Evolutionary conservation across 2,329 filamentous ascomycete species (phyloP).

Genomic region (Fusarium graminum): DNA sequence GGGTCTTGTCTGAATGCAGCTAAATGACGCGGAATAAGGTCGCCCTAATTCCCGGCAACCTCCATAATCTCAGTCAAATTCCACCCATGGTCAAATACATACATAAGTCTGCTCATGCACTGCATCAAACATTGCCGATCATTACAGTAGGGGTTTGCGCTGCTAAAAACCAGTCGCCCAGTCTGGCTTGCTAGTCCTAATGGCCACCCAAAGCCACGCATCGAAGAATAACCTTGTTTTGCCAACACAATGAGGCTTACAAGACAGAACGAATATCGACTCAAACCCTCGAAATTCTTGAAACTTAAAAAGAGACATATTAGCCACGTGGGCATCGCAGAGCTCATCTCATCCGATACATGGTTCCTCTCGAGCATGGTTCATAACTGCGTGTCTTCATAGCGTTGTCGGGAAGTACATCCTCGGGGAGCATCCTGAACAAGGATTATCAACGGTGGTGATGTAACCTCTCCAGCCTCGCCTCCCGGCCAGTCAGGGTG

Average conservation of each 20-base stretch:
- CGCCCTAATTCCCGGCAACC: constrained; percentile 18
- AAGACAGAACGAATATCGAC: constrained; percentile 13
- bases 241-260: constrained; percentile 21
- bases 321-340: constrained; percentile 12
- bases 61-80: constrained; percentile 15
- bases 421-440: constrained; percentile 40
- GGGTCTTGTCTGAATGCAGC: constrained; percentile 40
- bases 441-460: constrained; percentile 40
- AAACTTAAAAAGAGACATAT: constrained; percentile 2
- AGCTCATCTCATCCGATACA: constrained; percentile 15
- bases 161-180: background rate
- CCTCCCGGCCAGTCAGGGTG: constrained; percentile 18
- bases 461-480: constrained; percentile 26
- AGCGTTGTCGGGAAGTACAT: constrained; percentile 27
- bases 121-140: constrained; percentile 14
- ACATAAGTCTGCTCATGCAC: constrained; percentile 7
- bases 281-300: constrained; percentile 28
- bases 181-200: background rate
- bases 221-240: constrained; percentile 10
- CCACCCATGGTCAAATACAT: constrained; percentile 3
- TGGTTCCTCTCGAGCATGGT: constrained; percentile 31
- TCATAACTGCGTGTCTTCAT: constrained; percentile 36
- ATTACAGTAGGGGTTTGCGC: constrained; percentile 18
- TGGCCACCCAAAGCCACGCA: constrained; percentile 10
- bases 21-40: constrained; percentile 42